Evolutionary conservation across 2,329 filamentous ascomycete species (phyloP).

Genomic region (Bipolaris zeicola): DNA sequence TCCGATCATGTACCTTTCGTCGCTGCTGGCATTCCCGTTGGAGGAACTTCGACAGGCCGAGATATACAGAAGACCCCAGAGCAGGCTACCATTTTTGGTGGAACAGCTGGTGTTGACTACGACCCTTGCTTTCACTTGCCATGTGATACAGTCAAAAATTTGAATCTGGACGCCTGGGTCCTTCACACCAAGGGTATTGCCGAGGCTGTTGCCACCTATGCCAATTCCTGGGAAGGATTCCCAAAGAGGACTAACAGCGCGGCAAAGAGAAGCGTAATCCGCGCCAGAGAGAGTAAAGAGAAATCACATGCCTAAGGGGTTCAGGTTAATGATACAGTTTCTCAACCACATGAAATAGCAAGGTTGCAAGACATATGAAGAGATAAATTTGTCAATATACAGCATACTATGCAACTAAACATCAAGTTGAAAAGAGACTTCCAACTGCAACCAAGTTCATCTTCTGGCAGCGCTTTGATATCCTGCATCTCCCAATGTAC

Average conservation of each 20-base stretch:
- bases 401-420: not conserved
- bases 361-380: too few relatives aligned
- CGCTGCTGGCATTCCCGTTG: not conserved
- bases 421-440: too few relatives aligned
- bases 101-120: not conserved
- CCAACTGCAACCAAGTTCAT: too few relatives aligned
- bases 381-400: too few relatives aligned
- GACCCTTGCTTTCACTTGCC: not conserved
- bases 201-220: not conserved
- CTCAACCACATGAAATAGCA: too few relatives aligned
- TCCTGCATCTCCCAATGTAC: too few relatives aligned
- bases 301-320: too few relatives aligned
- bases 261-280: too few relatives aligned
- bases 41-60: not conserved
- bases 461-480: too few relatives aligned
- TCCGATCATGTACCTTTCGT: not conserved
- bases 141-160: not conserved
- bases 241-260: not conserved
- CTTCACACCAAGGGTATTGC: not conserved
- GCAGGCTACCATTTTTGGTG: not conserved
- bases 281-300: too few relatives aligned
- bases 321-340: too few relatives aligned
- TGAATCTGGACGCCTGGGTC: not conserved
- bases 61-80: not conserved
- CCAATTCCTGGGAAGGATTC: not conserved